Evolutionary conservation across 2,329 filamentous ascomycete genomes (phyloP).

Genomic region (Colletotrichum cereale): DNA sequence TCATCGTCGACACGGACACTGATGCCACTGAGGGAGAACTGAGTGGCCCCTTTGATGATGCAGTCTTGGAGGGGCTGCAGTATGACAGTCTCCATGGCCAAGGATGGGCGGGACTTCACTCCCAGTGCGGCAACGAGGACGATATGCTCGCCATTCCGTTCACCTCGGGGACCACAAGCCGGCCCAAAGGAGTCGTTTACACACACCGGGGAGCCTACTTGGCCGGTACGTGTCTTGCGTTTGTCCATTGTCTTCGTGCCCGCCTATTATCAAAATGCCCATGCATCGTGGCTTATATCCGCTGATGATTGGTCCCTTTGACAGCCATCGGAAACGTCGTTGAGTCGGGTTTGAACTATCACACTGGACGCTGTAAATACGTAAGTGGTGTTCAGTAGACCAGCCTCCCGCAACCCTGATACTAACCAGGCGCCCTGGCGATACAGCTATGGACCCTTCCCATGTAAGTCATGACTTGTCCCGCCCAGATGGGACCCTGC

Average conservation of each 20-base stretch:
- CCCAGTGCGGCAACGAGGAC: constrained; percentile 80
- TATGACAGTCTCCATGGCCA: constrained; percentile 75
- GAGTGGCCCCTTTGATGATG: constrained; percentile 85
- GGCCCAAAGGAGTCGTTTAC: constrained; percentile 92
- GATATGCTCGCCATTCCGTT: constrained; percentile 89
- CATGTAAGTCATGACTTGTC: constrained; percentile 76
- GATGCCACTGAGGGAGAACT: constrained; percentile 80
- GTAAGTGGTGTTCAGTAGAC: not conserved
- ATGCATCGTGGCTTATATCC: not conserved
- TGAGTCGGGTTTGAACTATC: constrained; percentile 85
- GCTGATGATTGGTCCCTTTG: constrained; percentile 55
- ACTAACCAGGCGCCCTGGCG: not conserved
- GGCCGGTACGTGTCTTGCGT: not conserved
- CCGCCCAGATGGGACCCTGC: not conserved
- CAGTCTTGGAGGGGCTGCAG: constrained; percentile 82
- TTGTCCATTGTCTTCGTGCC: not conserved
- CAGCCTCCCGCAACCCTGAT: not conserved
- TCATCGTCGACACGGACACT: constrained; percentile 86
- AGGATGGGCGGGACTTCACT: constrained; percentile 83
- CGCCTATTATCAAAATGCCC: not conserved
- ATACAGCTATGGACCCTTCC: constrained; percentile 83
- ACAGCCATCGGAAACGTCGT: constrained; percentile 85
- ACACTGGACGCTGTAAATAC: constrained; percentile 79
- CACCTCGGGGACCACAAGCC: constrained; percentile 91
- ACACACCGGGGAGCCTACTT: constrained; percentile 83